phyloP scores from a whole-genome alignment of 306 rosid species.

The Ziziphus jujuba region DNA sequence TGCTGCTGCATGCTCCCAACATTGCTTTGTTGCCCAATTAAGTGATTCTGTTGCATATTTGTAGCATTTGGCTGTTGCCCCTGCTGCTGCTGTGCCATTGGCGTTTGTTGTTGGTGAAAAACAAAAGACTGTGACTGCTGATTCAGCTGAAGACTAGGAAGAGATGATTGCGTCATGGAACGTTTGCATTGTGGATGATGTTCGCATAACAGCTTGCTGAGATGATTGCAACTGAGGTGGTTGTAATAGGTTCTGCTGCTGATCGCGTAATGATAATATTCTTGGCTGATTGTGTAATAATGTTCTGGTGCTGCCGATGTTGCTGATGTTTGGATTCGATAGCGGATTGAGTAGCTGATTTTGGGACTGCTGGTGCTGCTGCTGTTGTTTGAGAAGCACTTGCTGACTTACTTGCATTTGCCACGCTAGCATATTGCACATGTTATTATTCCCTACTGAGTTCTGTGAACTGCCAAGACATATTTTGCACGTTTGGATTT shows the following conservation, averaged over 20 bases:
- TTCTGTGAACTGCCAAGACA: slow-evolving; percentile 56
- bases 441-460: slow-evolving; percentile 43
- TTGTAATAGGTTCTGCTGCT: slow-evolving; percentile 72
- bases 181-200: slow-evolving; percentile 66
- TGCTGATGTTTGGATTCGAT: too few relatives aligned
- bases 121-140: slow-evolving; percentile 65
- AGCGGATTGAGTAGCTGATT: too few relatives aligned
- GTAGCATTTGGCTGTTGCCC: slow-evolving; percentile 64
- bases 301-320: slow-evolving; percentile 57
- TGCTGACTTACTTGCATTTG: slow-evolving; percentile 80
- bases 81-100: slow-evolving; percentile 59
- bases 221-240: slow-evolving; percentile 74
- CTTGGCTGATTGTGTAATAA: too few relatives aligned
- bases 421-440: slow-evolving; percentile 66
- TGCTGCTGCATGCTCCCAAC: slow-evolving; percentile 79
- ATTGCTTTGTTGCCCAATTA: slow-evolving; percentile 61
- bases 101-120: slow-evolving; percentile 67
- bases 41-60: too few relatives aligned
- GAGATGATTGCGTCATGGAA: slow-evolving; percentile 53
- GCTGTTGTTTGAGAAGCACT: slow-evolving; percentile 66
- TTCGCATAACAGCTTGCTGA: slow-evolving; percentile 75
- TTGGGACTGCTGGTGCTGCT: slow-evolving; percentile 63
- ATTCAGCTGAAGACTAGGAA: slow-evolving; percentile 67
- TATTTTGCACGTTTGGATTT: slow-evolving; percentile 60
- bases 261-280: too few relatives aligned